Evolutionary conservation across 768 basidiomycete species (phyloP), one percentile per base, ranked within the genome.

Genomic region (Hericium erinaceus): DNA sequence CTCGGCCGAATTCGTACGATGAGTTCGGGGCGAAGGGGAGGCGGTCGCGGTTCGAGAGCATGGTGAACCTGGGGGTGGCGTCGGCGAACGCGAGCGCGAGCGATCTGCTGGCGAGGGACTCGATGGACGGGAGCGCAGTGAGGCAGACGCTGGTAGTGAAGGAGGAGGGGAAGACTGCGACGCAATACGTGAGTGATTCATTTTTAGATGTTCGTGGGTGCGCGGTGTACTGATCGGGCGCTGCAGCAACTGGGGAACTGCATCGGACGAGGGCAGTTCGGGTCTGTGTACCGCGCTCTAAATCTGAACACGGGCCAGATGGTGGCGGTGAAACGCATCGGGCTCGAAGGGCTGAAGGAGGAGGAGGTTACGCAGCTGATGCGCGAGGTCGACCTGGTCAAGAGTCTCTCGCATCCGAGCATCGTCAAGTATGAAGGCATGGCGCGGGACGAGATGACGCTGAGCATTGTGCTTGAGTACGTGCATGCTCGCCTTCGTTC

Each of bases 361-460:
- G 86, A 85, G 18, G 95, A 98, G 67, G 85, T 98, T 18, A 81
- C 79, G 51, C 87, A 92, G 67, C 79, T 98, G 52, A 97, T 95
- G 92, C 81, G 81, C 61, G 95, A 99, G 69, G 95, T 98, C 15
- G 89, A 94, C 65, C 75, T 99, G 39, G 82, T 98, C 64, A 94
- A 94, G 75, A 81, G 89, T 49, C 73, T 98, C 44, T 85, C 85
- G 11, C 95, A 99, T 70, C 94, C 95, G 2, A 89, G 92, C 69
- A 95, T 99, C 63, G 94, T 98, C 69, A 94, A 93, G 70, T 98
- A 98, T 65, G 92, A 98, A 70, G 95, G 95, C 37, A 93, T 98
- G 89, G 83, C 84, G 18, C 75, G 94, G 64, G 95, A 95, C 68
- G 82, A 87, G 22, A 84, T 92, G 64, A 90, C 85, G 33, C 77